Evolutionary conservation across 1,284 basidiomycete species (phyloP), one percentile per base, ranked within the genome.

Genomic region (Hemileia vastatrix): DNA sequence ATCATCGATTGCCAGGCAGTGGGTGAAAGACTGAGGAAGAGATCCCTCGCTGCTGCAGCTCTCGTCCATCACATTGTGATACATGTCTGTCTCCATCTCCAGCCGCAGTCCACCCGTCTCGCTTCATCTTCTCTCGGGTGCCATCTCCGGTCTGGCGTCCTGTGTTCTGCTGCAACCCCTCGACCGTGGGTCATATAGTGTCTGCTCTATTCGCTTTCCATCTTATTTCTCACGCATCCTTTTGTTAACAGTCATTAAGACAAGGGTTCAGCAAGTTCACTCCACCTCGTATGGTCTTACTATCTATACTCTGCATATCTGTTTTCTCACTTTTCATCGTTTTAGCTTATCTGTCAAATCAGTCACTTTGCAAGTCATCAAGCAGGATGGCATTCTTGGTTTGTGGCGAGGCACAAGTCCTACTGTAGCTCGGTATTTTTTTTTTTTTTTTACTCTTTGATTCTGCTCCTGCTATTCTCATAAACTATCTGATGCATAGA

Each of bases 371-470:
- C 70, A 72, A 47, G 78, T 81, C 13, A 65, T 80, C 13, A 49
- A 59, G 21, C 72, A 77, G 1, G 78, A 80, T 56, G 80, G 80
- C 1, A 36, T 78, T 1, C 27, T 56, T 1, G 79, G 79, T 0
- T 66, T 81, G 23, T 81, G 92, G 92, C 79, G 90, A 63, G 92
- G 92, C 5, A 94, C 92, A 0, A 78, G 80, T 2, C 85, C 90
- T 3, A 90, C 90, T 0, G 78, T 95, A 4, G 78, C 84, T 15
- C 81, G 92, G 90, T 80, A 52, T 63, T 77, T 71, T 13, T 15
- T 6, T 1, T 3, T 32, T 6, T 32, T 13, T 24, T 19, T 11
- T 36, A 21, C 32, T 27, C n/a, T 31, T 83, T 68, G 32, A 68
- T 66, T 11, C 50, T 48, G 18, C 13, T 36, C 24, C 23, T 9